Base-by-base conservation (phyloP, 129 eudicot genomes). In the Deinandra increscens region DNA sequence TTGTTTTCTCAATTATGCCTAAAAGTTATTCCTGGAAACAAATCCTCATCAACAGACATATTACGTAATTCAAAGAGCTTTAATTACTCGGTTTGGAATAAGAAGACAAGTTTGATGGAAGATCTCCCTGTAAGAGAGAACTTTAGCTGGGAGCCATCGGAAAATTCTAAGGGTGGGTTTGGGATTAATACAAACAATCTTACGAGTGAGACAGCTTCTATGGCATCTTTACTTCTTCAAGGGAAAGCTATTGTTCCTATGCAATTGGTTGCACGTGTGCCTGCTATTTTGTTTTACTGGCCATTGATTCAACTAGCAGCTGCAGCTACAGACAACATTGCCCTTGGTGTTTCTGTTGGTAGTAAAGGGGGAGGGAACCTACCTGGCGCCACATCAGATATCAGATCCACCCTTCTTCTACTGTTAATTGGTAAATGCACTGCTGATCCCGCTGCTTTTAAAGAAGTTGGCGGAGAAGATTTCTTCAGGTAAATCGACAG, bases 331-430 rank as follows among this genome's bases (percentile, higher is more conserved):
- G 99, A 94, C 78, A 90, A 94, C 76, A 94, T 94, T 73, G 99
- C 99, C 1, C 69, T 94, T 55, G 99, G 99, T 45, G 99, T 94
- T 68, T 94, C 99, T 62, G 99, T 94, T 77, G 99, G 99, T 66
- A 94, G 99, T 82, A 87, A 87, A 82, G 99, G 97, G 34, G 92
- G 97, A 55, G 97, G 96, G 63, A 94, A 94, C 82, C 75, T 94
- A 61, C 97, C 99, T 13, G 99, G 99, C 64, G 96, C 97, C 73
- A 90, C 99, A 1, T 94, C 99, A 68, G 99, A 94, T 79, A 94
- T 94, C 49, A 79, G 99, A 62, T 96, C 99, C 69, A 86, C 99
- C 41, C 99, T 94, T 80, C 99, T 94, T 65, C 78, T 94, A 69
- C 83, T 94, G 82, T 75, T 94, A 53, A 90, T 94, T 73, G 99